phyloP scores from a whole-genome alignment of 345 rosid genomes.

The Schrenkiella parvula region DNA sequence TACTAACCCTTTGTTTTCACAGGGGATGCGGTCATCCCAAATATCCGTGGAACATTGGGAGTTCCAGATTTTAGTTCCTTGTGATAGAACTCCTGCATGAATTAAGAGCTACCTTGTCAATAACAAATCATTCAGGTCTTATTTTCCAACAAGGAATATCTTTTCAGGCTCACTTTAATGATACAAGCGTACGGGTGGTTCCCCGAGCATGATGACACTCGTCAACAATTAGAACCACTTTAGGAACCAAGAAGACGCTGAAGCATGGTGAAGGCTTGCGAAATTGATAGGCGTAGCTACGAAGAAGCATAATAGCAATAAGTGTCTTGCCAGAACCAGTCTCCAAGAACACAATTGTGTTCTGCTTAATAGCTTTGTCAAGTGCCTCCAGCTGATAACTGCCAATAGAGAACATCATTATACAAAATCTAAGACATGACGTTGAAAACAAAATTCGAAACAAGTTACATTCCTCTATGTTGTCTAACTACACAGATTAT shows the following conservation, averaged over 20 bases:
- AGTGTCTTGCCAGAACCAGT: slow-evolving; percentile 96
- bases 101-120: not conserved
- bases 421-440: too few relatives aligned
- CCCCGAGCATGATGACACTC: slow-evolving; percentile 92
- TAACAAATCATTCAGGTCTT: not conserved
- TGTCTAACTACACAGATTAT: too few relatives aligned
- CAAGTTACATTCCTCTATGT: too few relatives aligned
- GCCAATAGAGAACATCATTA: not conserved
- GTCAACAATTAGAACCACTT: slow-evolving; percentile 84
- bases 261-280: slow-evolving; percentile 74
- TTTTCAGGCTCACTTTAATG: slow-evolving; percentile 54
- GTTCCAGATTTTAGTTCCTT: slow-evolving; percentile 30
- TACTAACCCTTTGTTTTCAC: slow-evolving; percentile 81
- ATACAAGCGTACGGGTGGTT: slow-evolving; percentile 72
- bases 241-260: slow-evolving; percentile 87
- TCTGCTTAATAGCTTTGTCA: slow-evolving; percentile 61
- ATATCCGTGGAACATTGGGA: slow-evolving; percentile 59
- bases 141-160: not conserved
- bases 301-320: slow-evolving; percentile 87
- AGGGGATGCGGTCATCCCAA: slow-evolving; percentile 95
- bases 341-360: slow-evolving; percentile 70
- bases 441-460: too few relatives aligned
- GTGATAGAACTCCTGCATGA: slow-evolving; percentile 79
- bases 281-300: slow-evolving; percentile 56
- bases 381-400: slow-evolving; percentile 91